phyloP scores from a whole-genome alignment of 768 basidiomycete genomes.

The Podaxis pistillaris region DNA sequence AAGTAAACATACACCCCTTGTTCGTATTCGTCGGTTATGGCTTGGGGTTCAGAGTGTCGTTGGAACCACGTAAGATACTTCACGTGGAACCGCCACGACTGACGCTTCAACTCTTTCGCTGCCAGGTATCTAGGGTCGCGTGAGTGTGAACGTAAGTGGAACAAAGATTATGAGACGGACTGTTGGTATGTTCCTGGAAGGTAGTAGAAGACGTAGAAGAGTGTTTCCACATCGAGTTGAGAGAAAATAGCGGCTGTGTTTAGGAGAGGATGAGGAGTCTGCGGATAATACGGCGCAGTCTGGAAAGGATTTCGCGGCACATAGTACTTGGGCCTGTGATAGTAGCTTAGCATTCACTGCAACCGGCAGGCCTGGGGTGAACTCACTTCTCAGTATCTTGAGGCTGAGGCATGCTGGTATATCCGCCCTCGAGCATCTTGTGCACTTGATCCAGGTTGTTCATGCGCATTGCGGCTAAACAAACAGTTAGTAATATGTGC shows the following conservation, averaged over 20 bases:
- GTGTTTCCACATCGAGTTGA: slow-evolving; percentile 93
- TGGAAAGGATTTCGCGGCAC: slow-evolving; percentile 89
- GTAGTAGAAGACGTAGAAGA: slow-evolving; percentile 99
- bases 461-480: slow-evolving; percentile 72
- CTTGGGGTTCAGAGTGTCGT: slow-evolving; percentile 94
- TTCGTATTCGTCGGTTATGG: slow-evolving; percentile 99
- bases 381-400: slow-evolving; percentile 92
- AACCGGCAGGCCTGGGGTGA: background rate
- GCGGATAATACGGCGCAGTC: slow-evolving; percentile 94
- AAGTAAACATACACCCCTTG: slow-evolving; percentile 99
- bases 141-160: background rate
- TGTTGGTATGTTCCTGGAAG: slow-evolving; percentile 97
- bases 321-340: slow-evolving; percentile 88
- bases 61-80: slow-evolving; percentile 99
- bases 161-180: slow-evolving; percentile 42
- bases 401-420: slow-evolving; percentile 85
- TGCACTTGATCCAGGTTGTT: slow-evolving; percentile 88
- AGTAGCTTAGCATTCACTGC: slow-evolving; percentile 8
- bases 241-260: slow-evolving; percentile 83
- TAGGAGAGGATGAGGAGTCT: slow-evolving; percentile 76
- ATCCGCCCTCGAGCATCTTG: slow-evolving; percentile 91
- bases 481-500: slow-evolving; percentile 1
- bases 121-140: slow-evolving; percentile 72
- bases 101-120: slow-evolving; percentile 94
- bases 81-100: slow-evolving; percentile 99